Conservation (phyloP, 805 yeast genomes). For the Zygoascus biomembranicola region DNA sequence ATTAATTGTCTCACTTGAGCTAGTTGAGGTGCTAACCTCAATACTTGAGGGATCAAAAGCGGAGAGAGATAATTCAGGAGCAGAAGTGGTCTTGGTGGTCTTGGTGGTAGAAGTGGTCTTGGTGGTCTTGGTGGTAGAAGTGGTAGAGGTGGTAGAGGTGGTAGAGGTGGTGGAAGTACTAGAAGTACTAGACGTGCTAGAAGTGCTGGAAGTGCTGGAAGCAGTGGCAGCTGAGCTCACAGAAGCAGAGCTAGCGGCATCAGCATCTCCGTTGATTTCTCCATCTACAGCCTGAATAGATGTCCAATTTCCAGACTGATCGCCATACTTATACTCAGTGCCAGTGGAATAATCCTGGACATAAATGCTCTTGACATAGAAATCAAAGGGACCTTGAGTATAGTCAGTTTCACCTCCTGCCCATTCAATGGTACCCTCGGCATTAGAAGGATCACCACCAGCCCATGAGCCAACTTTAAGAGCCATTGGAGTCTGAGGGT, state of each 20-base stretch:
- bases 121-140: background rate
- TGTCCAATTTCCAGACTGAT: constrained; percentile 32
- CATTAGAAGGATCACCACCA: constrained; percentile 42
- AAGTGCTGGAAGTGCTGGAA: background rate
- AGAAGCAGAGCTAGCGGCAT: background rate
- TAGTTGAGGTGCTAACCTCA: background rate
- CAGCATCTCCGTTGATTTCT: constrained; percentile 43
- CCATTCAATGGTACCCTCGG: constrained; percentile 60
- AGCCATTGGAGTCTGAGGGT: constrained; percentile 85
- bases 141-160: constrained; percentile 14
- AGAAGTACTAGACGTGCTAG: constrained; percentile 4
- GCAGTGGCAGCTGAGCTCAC: constrained; percentile 14
- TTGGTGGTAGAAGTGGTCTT: background rate
- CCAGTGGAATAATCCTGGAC: constrained; percentile 55
- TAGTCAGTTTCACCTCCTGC: constrained; percentile 59
- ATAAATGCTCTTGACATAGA: constrained; percentile 49
- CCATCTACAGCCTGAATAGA: constrained; percentile 37
- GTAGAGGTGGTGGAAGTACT: constrained; percentile 11
- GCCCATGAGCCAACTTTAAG: constrained; percentile 54
- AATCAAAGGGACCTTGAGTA: constrained; percentile 39
- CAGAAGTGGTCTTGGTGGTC: background rate
- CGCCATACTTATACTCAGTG: constrained; percentile 33
- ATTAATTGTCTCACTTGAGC: background rate
- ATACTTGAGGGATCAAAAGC: background rate
- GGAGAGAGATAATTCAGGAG: background rate